Percentiles rank a stretch among this genome's conserved stretches.
phyloP scores from a whole-genome alignment of 192 early-diverging fungal species.

The Chytriomyces sp. region DNA sequence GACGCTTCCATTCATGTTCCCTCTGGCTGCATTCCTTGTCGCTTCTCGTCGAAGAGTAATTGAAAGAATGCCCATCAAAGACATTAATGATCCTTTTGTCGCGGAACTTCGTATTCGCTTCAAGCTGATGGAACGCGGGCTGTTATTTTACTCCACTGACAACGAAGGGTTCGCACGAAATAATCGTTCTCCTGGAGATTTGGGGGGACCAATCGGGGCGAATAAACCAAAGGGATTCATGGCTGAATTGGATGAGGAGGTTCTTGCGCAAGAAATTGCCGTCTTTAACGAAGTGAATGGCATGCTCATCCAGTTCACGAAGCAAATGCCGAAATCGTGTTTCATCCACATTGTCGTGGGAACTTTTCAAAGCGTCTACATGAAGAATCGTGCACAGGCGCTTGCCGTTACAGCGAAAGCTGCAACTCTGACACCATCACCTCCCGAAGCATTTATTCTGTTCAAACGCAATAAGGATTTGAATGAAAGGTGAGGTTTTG shows the following conservation, averaged over 20 bases:
- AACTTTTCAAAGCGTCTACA: constrained; percentile 44
- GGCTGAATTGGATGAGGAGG: background rate
- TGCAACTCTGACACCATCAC: constrained; percentile 27
- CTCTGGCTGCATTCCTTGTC: constrained; percentile 31
- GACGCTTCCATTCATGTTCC: constrained; percentile 23
- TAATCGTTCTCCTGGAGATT: constrained; percentile 9
- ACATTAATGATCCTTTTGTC: constrained; percentile 26
- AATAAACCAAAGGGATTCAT: background rate
- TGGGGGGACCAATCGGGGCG: background rate
- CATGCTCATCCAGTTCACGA: constrained; percentile 20
- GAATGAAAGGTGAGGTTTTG: constrained; percentile 36
- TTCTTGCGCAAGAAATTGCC: constrained; percentile 8
- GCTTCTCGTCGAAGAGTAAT: constrained; percentile 29
- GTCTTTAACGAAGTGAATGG: constrained; percentile 30
- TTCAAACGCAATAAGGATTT: constrained; percentile 41
- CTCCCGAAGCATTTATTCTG: constrained; percentile 49
- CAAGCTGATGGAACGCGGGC: constrained; percentile 18
- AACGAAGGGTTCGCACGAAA: constrained; percentile 22
- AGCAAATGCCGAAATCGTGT: constrained; percentile 38
- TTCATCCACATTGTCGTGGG: constrained; percentile 42
- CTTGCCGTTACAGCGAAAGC: constrained; percentile 42
- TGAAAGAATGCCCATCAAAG: constrained; percentile 14
- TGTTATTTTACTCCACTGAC: constrained; percentile 34
- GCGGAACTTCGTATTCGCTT: constrained; percentile 44
- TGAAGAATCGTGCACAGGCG: constrained; percentile 50